Evolutionary conservation across 306 rosid genomes (phyloP).

Genomic region (Styphnolobium japonicum): DNA sequence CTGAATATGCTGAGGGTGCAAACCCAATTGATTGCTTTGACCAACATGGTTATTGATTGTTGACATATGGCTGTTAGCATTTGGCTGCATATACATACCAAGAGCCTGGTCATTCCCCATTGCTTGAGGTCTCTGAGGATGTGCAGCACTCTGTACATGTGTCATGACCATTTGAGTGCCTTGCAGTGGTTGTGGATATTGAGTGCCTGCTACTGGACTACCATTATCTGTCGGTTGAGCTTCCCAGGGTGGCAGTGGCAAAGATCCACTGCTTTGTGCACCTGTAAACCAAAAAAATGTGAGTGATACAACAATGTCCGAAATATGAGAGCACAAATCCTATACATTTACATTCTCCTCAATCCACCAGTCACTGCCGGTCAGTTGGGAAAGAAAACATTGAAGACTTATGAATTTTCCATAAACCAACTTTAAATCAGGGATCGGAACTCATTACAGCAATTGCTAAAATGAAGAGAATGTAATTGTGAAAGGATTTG

Average conservation of each 20-base stretch:
- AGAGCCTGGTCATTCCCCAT: slow-evolving; percentile 56
- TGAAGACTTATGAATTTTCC: slow-evolving; percentile 1
- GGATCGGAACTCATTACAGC: neutral
- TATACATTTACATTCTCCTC: slow-evolving; percentile 17
- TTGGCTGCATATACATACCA: slow-evolving; percentile 74
- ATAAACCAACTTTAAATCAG: slow-evolving; percentile 10
- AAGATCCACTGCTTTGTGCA: slow-evolving; percentile 57
- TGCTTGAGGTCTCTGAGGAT: slow-evolving; percentile 63
- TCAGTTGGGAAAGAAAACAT: neutral
- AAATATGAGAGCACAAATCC: slow-evolving; percentile 7
- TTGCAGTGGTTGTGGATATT: slow-evolving; percentile 74
- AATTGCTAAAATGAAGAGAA: slow-evolving; percentile 20
- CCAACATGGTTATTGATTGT: slow-evolving; percentile 52
- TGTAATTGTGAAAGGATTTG: slow-evolving; percentile 27
- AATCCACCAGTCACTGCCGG: slow-evolving; percentile 14
- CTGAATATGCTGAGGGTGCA: slow-evolving; percentile 42
- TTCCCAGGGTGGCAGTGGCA: slow-evolving; percentile 99
- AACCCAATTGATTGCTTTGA: slow-evolving; percentile 61
- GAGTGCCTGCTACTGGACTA: slow-evolving; percentile 54
- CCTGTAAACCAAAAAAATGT: slow-evolving; percentile 45
- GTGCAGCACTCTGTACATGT: slow-evolving; percentile 43
- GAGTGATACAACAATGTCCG: neutral
- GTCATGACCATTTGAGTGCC: slow-evolving; percentile 57
- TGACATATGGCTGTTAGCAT: slow-evolving; percentile 50
- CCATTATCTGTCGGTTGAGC: slow-evolving; percentile 63